Evolutionary conservation across 495 filamentous ascomycete species (phyloP), one percentile per base, ranked within the genome.

Genomic region (Cudoniella acicularis): DNA sequence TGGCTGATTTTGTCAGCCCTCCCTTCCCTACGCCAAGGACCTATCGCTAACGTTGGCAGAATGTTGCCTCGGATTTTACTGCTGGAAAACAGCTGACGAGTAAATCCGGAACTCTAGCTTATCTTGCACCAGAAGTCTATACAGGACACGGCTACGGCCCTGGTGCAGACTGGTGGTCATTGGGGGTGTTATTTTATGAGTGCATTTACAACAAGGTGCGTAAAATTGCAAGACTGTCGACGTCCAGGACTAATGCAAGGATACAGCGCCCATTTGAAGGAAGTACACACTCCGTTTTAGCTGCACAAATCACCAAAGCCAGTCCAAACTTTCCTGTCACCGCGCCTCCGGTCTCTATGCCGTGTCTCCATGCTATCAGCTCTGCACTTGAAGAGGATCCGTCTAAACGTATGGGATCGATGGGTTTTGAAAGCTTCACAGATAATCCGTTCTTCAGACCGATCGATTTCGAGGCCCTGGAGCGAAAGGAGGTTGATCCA

Each of bases 151-250:
- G 93, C 9, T 98, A 98, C 66, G 81, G 83, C 54, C 83, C 80
- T 21, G 90, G 94, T 65, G 92, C 95, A 11, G 94, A 98, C 72
- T 98, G 94, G 94, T 98, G 94, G 94, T 96, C 93, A 13, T 70
- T 98, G 22, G 94, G 94, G 27, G 94, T 98, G 47, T 84, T 93
- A 1, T 96, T 98, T 71, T 98, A 96, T 73, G 94, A 98, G 73
- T 97, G 94, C 79, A 96, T 98, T 49, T 98, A 97, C 75, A 97
- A 94, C 73, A 98, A 95, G 86, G 92, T 93, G 75, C 51, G 82
- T 41, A 54, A 30, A 61, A 50, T 60, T 24, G 65, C 52, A 47
- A 47, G 40, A n/a, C 40, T 60, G 16, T 9, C 20, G n/a, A n/a
- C n/a, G n/a, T n/a, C n/a, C n/a, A n/a, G n/a, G n/a, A n/a, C 13